Evolutionary conservation across 495 filamentous ascomycete species (phyloP), one percentile per base, ranked within the genome.

Genomic region (Tuber brumale): DNA sequence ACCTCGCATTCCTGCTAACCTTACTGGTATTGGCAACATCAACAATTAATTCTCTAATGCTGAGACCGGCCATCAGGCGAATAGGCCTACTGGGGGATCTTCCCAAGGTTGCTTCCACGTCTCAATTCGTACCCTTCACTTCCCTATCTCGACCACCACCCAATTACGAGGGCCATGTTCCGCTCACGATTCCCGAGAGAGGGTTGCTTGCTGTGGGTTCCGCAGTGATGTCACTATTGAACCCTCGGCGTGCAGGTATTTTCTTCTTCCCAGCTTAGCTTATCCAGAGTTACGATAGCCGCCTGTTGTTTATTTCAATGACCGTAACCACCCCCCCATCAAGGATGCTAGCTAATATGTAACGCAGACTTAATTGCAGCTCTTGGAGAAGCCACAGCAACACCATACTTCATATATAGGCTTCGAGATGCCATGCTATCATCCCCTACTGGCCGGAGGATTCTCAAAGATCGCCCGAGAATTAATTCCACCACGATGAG

Each of bases 341-440:
- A 19, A 42, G 31, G 3, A 46, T 77, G 77, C 39, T 76, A 70
- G 77, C 39, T 76, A 70, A 72, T 43, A 27, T 45, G 21, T 39
- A 70, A 70, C 7, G 7, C 74, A 94, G 95, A 99, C 86, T 89
- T 99, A 71, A 97, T 99, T 77, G 96, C 95, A 37, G 88, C 94
- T 39, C 90, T 97, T 23, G 96, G 94, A 82, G 95, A 99, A 87
- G 89, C 94, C 51, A 98, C 95, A 7, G 92, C 94, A 72, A 93
- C 94, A 45, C 95, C 96, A 42, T 97, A 93, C 87, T 98, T 98
- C 86, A 94, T 97, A 84, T 89, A 92, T 86, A 92, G 93, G 72
- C 93, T 99, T 21, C 93, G 93, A 74, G 88, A 94, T 81, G 93
- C 90, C 66, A 99, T 99, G 95, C 93, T 98, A 72, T 84, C 88